Evolutionary conservation across 192 early-diverging fungal species (phyloP).

Genomic region (Piromyces sp.): DNA sequence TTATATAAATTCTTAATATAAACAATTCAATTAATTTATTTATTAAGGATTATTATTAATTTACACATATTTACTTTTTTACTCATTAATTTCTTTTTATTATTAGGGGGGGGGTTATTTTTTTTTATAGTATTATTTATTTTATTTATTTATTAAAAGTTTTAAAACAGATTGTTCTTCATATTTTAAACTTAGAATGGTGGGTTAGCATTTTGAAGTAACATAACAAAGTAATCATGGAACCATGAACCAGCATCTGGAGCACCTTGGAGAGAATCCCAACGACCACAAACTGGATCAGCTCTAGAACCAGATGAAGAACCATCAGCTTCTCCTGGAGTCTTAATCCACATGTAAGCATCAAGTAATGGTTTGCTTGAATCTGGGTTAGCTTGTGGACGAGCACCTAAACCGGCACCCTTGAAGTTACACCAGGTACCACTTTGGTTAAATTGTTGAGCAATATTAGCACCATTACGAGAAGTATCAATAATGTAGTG

Average conservation of each 20-base stretch:
- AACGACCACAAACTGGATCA: constrained; percentile 6
- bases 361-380: constrained; percentile 6
- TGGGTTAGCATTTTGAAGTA: constrained; percentile 25
- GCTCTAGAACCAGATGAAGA: constrained; percentile 7
- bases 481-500: constrained; percentile 15
- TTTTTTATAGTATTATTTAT: no score
- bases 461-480: constrained; percentile 9
- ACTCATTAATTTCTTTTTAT: no score
- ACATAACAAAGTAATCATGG: constrained; percentile 18
- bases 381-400: background rate
- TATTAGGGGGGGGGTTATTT: no score
- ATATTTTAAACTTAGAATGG: background rate
- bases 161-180: no score
- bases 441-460: background rate
- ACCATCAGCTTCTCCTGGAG: constrained; percentile 20
- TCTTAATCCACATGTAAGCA: constrained; percentile 27
- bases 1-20: no score
- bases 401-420: constrained; percentile 14
- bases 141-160: no score
- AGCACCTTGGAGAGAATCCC: constrained; percentile 11
- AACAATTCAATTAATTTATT: no score
- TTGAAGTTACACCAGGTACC: constrained; percentile 19
- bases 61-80: no score
- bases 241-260: constrained; percentile 26
- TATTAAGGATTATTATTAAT: no score